These are phyloP conservation scores for Ogataea dorogensis DNA, from an alignment of 805 yeast genomes.

Conservation along the genomic window DNA sequence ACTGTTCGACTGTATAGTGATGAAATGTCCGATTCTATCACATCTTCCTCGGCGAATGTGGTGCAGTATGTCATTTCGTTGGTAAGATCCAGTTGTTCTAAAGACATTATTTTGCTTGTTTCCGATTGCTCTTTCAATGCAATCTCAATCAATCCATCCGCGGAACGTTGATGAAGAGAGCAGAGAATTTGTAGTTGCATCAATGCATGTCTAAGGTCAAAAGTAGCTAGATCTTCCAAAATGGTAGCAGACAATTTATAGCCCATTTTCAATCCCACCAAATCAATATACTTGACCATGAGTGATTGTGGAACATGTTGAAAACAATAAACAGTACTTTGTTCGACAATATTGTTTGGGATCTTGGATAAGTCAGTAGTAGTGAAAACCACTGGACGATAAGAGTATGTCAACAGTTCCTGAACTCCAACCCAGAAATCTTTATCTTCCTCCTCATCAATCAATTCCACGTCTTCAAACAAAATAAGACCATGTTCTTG, in stretches of 20 bases:
- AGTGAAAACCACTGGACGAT: conserved; percentile 35
- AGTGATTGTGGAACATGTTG: conserved; percentile 5
- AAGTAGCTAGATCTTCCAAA: conserved; percentile 14
- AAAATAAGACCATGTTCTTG: conserved; percentile 60
- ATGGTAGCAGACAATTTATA: conserved; percentile 22
- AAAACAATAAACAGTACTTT: conserved; percentile 30
- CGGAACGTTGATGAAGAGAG: conserved; percentile 16
- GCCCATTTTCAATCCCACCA: conserved; percentile 29
- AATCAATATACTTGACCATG: conserved; percentile 26
- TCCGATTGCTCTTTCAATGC: neutral
- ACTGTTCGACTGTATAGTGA: conserved; percentile 3
- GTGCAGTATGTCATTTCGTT: conserved; percentile 9
- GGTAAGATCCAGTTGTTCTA: conserved; percentile 1
- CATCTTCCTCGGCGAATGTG: neutral
- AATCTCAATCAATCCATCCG: conserved; percentile 18
- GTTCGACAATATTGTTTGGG: conserved; percentile 30
- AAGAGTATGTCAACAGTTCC: conserved; percentile 47
- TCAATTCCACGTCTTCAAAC: conserved; percentile 81
- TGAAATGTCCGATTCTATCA: neutral
- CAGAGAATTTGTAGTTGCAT: conserved; percentile 32
- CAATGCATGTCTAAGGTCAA: conserved; percentile 30
- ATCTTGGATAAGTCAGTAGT: conserved; percentile 27
- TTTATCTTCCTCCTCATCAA: conserved; percentile 72
- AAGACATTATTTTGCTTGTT: neutral
- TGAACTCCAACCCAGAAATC: conserved; percentile 76